These are phyloP conservation scores for Crithidia sp. DNA, from an alignment of 208 protist genomes.

Conservation along the genomic window DNA sequence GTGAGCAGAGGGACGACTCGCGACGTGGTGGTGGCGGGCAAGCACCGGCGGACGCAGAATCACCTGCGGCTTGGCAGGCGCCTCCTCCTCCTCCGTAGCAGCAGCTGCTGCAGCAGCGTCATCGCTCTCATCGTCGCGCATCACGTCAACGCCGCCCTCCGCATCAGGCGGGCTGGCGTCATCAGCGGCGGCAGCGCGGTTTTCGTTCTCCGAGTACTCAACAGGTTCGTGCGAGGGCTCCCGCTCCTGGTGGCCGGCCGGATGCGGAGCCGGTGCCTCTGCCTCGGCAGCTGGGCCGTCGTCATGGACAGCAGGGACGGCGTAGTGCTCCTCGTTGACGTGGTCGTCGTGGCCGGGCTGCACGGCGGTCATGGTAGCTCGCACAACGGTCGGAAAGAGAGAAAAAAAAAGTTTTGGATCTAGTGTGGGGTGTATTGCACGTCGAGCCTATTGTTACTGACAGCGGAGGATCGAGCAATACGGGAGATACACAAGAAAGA, in stretches of 20 bases:
- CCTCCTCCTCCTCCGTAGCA: background rate
- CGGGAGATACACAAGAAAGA: too few relatives aligned
- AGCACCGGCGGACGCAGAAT: conserved; percentile 7
- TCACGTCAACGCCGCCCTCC: conserved; percentile 9
- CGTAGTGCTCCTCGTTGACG: background rate
- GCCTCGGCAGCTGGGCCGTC: conserved; percentile 1
- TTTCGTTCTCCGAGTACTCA: background rate
- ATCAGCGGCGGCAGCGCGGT: too few relatives aligned
- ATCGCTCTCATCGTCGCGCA: background rate
- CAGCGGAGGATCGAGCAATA: too few relatives aligned
- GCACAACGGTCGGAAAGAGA: background rate
- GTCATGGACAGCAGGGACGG: background rate
- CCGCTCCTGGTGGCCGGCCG: background rate
- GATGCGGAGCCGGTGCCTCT: background rate
- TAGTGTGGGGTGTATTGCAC: too few relatives aligned
- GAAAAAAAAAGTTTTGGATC: background rate
- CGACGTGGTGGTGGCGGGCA: conserved; percentile 2
- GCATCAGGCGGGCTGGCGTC: background rate
- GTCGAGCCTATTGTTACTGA: too few relatives aligned
- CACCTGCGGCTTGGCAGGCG: conserved; percentile 9
- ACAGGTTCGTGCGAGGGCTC: conserved; percentile 7
- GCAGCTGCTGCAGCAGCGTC: too few relatives aligned
- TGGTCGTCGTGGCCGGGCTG: background rate
- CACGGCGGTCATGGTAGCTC: background rate
- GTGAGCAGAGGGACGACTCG: conserved; percentile 2